phyloP scores from a whole-genome alignment of 75 land plant species.

The Cryptomeria japonica region DNA sequence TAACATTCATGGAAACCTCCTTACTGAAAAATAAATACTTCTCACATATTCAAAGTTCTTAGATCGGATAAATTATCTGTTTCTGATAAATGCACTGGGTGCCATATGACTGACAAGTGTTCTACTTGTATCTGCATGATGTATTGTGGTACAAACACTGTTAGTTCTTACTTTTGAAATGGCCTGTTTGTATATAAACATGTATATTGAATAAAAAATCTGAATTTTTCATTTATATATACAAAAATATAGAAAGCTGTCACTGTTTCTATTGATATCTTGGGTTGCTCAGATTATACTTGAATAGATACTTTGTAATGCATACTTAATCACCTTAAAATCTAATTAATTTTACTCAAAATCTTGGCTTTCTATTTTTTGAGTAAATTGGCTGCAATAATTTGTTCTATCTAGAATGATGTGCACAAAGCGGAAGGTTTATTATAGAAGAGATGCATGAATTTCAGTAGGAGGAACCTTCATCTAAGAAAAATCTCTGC shows the following conservation, averaged over 20 bases:
- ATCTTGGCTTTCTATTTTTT: background rate
- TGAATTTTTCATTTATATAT: background rate
- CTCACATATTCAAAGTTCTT: background rate
- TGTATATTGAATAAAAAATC: background rate
- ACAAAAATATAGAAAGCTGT: background rate
- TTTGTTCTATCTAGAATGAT: background rate
- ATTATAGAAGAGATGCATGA: background rate
- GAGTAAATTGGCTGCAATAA: background rate
- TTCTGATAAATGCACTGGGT: background rate
- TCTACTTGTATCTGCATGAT: background rate
- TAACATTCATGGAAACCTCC: too few relatives aligned
- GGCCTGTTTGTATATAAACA: background rate
- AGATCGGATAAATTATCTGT: background rate
- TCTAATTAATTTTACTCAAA: background rate
- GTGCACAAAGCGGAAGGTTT: background rate
- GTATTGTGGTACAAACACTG: background rate
- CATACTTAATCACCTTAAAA: background rate
- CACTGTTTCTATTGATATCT: background rate
- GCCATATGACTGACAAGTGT: background rate
- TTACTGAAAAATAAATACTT: background rate
- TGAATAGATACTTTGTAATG: background rate
- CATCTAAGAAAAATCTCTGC: background rate
- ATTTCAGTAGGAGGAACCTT: background rate
- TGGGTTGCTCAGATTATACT: background rate
- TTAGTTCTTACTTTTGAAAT: background rate